These are phyloP conservation scores for Cercospora sesami DNA, from an alignment of 2,329 filamentous ascomycete genomes.

Conservation along the genomic window DNA sequence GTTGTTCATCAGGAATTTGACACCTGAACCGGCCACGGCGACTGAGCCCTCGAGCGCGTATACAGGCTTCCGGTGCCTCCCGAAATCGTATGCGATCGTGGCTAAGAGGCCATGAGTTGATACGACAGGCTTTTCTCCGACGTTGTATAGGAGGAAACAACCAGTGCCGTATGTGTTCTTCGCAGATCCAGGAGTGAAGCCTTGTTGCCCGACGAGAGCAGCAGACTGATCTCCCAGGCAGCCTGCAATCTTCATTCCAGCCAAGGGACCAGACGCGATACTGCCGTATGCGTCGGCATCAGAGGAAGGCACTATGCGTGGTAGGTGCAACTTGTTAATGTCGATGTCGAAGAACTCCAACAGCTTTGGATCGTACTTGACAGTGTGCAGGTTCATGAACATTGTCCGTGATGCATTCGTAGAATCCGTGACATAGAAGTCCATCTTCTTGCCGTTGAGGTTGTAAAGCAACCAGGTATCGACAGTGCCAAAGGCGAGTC, in stretches of 20 bases:
- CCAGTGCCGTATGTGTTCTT: slow-evolving; percentile 93
- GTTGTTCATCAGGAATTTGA: slow-evolving; percentile 60
- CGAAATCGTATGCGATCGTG: slow-evolving; percentile 86
- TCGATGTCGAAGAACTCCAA: slow-evolving; percentile 81
- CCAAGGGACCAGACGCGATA: slow-evolving; percentile 64
- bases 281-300: slow-evolving; percentile 71
- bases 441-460: slow-evolving; percentile 69
- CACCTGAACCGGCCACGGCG: slow-evolving; percentile 75
- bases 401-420: slow-evolving; percentile 89
- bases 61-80: slow-evolving; percentile 53
- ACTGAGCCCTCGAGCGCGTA: slow-evolving; percentile 82
- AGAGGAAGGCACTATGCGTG: slow-evolving; percentile 79
- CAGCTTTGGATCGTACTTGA: slow-evolving; percentile 76
- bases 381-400: slow-evolving; percentile 85
- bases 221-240: slow-evolving; percentile 86
- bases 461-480: slow-evolving; percentile 86
- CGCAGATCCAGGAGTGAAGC: slow-evolving; percentile 76
- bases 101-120: slow-evolving; percentile 78
- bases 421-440: slow-evolving; percentile 77
- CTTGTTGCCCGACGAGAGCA: slow-evolving; percentile 69
- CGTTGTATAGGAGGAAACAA: slow-evolving; percentile 86
- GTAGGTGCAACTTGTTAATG: slow-evolving; percentile 68
- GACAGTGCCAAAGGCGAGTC: slow-evolving; percentile 82
- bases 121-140: slow-evolving; percentile 79
- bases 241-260: slow-evolving; percentile 72